Evolutionary conservation across 2,329 filamentous ascomycete species (phyloP).

Genomic region (Ascochyta pisi): DNA sequence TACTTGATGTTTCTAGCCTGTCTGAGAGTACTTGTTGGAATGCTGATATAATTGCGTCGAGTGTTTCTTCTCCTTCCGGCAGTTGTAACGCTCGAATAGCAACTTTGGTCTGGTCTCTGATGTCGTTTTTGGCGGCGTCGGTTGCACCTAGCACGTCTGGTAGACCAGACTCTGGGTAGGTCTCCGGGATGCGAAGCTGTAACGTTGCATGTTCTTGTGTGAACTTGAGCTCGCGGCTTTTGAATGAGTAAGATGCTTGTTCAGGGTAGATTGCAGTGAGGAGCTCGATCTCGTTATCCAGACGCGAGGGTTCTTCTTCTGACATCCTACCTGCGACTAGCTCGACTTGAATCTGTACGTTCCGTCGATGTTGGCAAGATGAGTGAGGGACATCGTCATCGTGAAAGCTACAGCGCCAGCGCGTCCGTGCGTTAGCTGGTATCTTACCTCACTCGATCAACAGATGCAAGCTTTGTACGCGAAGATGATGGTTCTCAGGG

Average conservation of each 20-base stretch:
- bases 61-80: slow-evolving; percentile 51
- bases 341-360: not conserved
- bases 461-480: not conserved
- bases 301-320: slow-evolving; percentile 24
- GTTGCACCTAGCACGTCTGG: slow-evolving; percentile 51
- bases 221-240: slow-evolving; percentile 50
- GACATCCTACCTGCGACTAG: not conserved
- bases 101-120: slow-evolving; percentile 43
- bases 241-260: slow-evolving; percentile 44
- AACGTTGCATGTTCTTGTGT: slow-evolving; percentile 34
- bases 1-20: not conserved
- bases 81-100: slow-evolving; percentile 33
- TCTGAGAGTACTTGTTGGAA: slow-evolving; percentile 45
- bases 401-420: slow-evolving; percentile 3
- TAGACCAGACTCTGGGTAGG: slow-evolving; percentile 45
- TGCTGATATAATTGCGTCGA: slow-evolving; percentile 51
- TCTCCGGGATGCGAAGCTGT: slow-evolving; percentile 49
- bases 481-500: not conserved
- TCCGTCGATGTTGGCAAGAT: slow-evolving; percentile 2
- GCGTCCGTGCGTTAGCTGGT: slow-evolving; percentile 9
- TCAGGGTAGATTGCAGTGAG: slow-evolving; percentile 55
- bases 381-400: slow-evolving; percentile 12
- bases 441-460: not conserved
- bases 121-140: slow-evolving; percentile 44
- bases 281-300: slow-evolving; percentile 50